phyloP scores from a whole-genome alignment of 805 yeast species.

The Hemisphaericaspora nanyangensis region DNA sequence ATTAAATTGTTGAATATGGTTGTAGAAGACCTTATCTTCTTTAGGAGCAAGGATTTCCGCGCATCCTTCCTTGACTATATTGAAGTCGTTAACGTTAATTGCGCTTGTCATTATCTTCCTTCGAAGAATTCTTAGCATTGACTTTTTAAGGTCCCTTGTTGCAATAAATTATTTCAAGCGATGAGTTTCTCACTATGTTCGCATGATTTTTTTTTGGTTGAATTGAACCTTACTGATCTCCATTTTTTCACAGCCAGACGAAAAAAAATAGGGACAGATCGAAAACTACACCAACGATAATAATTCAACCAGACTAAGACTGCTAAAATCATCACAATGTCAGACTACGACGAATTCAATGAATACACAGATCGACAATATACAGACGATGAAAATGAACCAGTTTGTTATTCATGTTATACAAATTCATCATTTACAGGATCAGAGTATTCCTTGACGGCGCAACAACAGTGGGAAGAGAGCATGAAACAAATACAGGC shows the following conservation, averaged over 20 bases:
- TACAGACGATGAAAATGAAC: conserved; percentile 11
- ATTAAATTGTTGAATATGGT: conserved; percentile 95
- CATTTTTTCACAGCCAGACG: background rate
- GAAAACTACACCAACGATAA: too few relatives aligned
- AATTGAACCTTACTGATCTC: background rate
- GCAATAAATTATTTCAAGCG: too few relatives aligned
- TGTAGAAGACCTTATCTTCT: conserved; percentile 83
- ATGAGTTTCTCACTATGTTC: background rate
- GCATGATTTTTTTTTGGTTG: background rate
- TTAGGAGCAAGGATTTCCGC: conserved; percentile 82
- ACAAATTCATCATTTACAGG: background rate
- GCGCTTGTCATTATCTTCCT: background rate
- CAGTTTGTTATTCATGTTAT: background rate
- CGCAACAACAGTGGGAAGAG: conserved; percentile 75
- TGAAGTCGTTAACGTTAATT: conserved; percentile 12
- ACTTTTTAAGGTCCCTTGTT: too few relatives aligned
- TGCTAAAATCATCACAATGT: too few relatives aligned
- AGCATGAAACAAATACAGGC: conserved; percentile 56
- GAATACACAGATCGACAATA: conserved; percentile 5
- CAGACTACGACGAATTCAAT: conserved; percentile 1
- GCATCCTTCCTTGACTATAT: conserved; percentile 63
- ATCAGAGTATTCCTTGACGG: conserved; percentile 31
- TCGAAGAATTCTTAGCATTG: conserved; percentile 1
- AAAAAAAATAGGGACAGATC: background rate
- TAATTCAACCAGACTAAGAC: too few relatives aligned